A percentile compares a stretch with the other conserved stretches of the same genome.
These are phyloP conservation scores for Penicillium maclennaniae DNA, from an alignment of 495 filamentous ascomycete species.

Conservation along the genomic window DNA sequence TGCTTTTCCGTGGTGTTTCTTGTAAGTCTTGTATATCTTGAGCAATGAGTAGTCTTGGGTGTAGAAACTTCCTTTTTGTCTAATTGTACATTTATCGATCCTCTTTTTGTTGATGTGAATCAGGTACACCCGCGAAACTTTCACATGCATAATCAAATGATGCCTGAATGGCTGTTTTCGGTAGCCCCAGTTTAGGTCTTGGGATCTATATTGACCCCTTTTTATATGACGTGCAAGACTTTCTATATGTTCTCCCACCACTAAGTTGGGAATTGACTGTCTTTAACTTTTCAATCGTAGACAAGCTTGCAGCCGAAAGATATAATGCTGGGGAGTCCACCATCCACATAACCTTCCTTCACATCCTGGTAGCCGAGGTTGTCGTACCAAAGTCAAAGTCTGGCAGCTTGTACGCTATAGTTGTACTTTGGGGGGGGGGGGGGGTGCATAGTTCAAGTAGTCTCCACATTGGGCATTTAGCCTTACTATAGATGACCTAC, in stretches of 20 bases:
- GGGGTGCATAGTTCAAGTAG: background rate
- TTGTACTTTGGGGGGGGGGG: background rate
- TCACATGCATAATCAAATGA: conserved; percentile 5
- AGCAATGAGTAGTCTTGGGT: background rate
- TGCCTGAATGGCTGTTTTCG: background rate
- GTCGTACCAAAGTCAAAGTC: no score
- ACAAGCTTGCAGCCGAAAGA: background rate
- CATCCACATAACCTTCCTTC: background rate
- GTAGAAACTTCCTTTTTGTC: background rate
- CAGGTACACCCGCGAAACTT: conserved; percentile 2
- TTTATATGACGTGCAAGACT: background rate
- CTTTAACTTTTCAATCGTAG: background rate
- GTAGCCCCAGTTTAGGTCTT: background rate
- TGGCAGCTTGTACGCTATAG: background rate
- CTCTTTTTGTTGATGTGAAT: background rate
- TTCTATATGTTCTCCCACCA: background rate
- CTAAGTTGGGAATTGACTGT: background rate
- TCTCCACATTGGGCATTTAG: background rate
- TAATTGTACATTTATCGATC: background rate
- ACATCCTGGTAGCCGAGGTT: conserved; percentile 1
- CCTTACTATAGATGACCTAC: background rate
- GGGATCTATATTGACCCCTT: background rate
- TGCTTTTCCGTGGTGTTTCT: background rate
- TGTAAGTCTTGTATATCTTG: no score
- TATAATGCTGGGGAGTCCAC: background rate